phyloP scores from a whole-genome alignment of 2,329 filamentous ascomycete species.

The Trichoderma oligosporum region DNA sequence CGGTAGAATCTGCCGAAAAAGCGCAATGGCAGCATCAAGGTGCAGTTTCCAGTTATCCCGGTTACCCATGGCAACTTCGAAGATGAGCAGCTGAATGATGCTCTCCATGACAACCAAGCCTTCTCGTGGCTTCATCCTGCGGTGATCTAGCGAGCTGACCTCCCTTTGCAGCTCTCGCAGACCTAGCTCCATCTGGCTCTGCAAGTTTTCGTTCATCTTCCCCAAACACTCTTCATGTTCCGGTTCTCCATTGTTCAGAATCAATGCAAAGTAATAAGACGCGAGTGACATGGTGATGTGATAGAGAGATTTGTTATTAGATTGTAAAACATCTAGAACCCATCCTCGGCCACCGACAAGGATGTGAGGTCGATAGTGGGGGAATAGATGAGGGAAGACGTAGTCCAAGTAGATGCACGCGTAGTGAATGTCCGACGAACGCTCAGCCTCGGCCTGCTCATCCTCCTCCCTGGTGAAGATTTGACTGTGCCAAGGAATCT shows the following conservation, averaged over 20 bases:
- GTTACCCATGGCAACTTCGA: conserved; percentile 45
- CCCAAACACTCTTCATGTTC: conserved; percentile 35
- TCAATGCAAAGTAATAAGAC: conserved; percentile 53
- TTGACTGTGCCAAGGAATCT: conserved; percentile 34
- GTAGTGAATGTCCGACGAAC: conserved; percentile 38
- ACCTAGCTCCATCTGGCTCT: conserved; percentile 43
- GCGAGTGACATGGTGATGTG: conserved; percentile 55
- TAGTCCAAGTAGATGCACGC: conserved; percentile 60
- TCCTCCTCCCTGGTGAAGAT: conserved; percentile 26
- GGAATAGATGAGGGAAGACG: conserved; percentile 59
- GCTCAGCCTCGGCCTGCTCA: conserved; percentile 21
- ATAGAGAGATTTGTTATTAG: conserved; percentile 55
- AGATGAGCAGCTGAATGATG: conserved; percentile 52
- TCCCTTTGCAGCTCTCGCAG: conserved; percentile 43
- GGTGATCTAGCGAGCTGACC: conserved; percentile 36
- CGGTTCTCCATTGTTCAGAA: conserved; percentile 35
- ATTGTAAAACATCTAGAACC: conserved; percentile 55
- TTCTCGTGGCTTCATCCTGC: conserved; percentile 26
- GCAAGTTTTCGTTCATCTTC: conserved; percentile 38
- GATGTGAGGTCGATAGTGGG: conserved; percentile 56
- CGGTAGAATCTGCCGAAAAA: conserved; percentile 47
- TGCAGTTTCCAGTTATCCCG: conserved; percentile 50
- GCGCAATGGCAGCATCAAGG: conserved; percentile 46
- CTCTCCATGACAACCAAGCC: conserved; percentile 45
- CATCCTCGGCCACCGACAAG: conserved; percentile 57